Conservation (phyloP, 495 filamentous ascomycete genomes). For the Trichocladium uniseriatum region DNA sequence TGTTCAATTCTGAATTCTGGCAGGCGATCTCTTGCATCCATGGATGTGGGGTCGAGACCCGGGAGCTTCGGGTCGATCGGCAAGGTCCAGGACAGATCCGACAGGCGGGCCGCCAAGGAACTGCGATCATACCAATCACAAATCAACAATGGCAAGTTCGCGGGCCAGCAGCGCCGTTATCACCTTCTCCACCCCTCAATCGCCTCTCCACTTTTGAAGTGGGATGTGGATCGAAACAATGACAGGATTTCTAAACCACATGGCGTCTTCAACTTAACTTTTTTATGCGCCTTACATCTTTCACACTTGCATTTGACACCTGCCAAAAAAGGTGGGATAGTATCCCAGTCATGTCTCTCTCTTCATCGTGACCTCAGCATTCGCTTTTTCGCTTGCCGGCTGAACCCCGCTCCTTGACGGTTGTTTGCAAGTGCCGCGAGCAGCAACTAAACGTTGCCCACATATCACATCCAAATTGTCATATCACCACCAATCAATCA, state of each 20-base stretch:
- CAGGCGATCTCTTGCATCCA: too few relatives aligned
- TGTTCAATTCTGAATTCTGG: too few relatives aligned
- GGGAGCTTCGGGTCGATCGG: not conserved
- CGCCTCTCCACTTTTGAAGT: not conserved
- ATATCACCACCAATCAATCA: not conserved
- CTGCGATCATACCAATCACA: not conserved
- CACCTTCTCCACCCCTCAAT: too few relatives aligned
- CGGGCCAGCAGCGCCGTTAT: too few relatives aligned
- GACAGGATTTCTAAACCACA: constrained; percentile 4
- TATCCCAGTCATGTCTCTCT: not conserved
- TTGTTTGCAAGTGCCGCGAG: not conserved
- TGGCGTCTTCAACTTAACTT: not conserved
- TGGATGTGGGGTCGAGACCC: not conserved
- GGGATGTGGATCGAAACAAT: not conserved
- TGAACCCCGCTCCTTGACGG: not conserved
- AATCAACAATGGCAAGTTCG: not conserved
- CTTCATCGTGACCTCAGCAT: too few relatives aligned
- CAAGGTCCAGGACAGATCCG: not conserved
- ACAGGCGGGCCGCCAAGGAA: not conserved
- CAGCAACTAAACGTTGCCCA: too few relatives aligned
- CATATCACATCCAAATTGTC: not conserved
- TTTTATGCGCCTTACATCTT: not conserved
- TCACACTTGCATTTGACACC: not conserved
- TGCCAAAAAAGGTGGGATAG: not conserved
- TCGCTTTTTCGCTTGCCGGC: too few relatives aligned